Base-by-base conservation (phyloP, 2,329 filamentous ascomycete genomes). In the Penicillium hordei region DNA sequence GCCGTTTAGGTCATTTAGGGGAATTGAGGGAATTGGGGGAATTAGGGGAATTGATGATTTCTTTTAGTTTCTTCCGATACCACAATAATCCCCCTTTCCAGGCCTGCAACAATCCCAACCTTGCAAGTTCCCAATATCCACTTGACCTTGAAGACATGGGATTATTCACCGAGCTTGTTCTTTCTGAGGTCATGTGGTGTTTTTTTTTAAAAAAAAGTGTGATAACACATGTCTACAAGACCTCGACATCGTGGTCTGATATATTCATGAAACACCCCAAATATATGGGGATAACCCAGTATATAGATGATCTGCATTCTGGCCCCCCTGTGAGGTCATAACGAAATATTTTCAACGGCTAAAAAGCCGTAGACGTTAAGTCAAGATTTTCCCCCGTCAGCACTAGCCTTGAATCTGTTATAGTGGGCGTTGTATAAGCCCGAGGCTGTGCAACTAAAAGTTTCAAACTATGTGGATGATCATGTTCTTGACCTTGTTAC, bases 121-220 rank as follows among this genome's bases (percentile, higher is more conserved):
- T 33, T 13, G 31, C 12, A 33, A 33, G 31, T 33, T 29, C 17
- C 42, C 12, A 33, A 46, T 19, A 52, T 52, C 49, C 39, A 52
- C 38, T 52, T 44, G 34, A 50, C 25, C 36, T 42, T 39, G 49
- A 12, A 13, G 10, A 29, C n/a, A 42, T 17, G 38, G 25, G 10
- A 9, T 52, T 52, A 52, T 52, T 33, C 49, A 43, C 49, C 49
- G 38, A 52, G 34, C n/a, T 27, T 31, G 27, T 33, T n/a, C 19
- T 33, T 43, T 43, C 19, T 19, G 12, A 15, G 27, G 29, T 52
- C 49, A 52, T 34, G 49, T 52, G 48, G 48, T 29, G 27, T 49
- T n/a, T n/a, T n/a, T n/a, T n/a, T n/a, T n/a, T 49, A 7, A 33
- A 31, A 39, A 5, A 8, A 21, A 15, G 34, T 12, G 13, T n/a